Percentiles rank a stretch among this genome's conserved stretches.
phyloP scores from a whole-genome alignment of 495 filamentous ascomycete species.

The Clavariopsis aquatica region DNA sequence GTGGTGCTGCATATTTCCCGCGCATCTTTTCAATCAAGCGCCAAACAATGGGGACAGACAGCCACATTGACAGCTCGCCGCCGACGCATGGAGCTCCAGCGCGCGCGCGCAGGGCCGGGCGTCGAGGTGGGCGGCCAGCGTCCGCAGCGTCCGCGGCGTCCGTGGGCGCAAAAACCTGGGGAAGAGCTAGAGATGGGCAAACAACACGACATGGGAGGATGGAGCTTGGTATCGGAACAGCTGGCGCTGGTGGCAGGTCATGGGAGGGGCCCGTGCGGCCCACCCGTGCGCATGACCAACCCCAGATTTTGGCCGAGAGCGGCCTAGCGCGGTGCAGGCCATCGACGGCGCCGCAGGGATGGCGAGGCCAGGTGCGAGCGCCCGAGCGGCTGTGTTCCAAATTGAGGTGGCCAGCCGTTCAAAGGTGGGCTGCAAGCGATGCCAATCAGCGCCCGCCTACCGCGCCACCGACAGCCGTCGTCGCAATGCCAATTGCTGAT shows the following conservation, averaged over 20 bases:
- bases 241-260: slow-evolving; percentile 25
- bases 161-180: slow-evolving; percentile 24
- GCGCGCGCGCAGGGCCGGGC: not conserved
- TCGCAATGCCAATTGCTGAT: no score
- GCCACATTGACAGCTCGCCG: not conserved
- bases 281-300: slow-evolving; percentile 4
- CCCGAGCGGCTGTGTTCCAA: no score
- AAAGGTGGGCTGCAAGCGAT: no score
- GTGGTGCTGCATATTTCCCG: slow-evolving; percentile 17
- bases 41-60: slow-evolving; percentile 23
- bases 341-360: no score
- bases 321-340: not conserved
- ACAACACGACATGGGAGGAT: slow-evolving; percentile 15
- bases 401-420: no score
- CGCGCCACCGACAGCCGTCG: no score
- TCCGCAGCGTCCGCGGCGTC: not conserved
- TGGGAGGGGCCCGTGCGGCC: not conserved
- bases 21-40: slow-evolving; percentile 18
- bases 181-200: slow-evolving; percentile 28
- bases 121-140: no score
- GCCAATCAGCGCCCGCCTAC: no score
- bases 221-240: slow-evolving; percentile 34
- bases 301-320: slow-evolving; percentile 19
- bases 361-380: no score
- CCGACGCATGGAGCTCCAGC: not conserved